phyloP scores from a whole-genome alignment of 805 yeast genomes.

The Priceomyces carsonii region DNA sequence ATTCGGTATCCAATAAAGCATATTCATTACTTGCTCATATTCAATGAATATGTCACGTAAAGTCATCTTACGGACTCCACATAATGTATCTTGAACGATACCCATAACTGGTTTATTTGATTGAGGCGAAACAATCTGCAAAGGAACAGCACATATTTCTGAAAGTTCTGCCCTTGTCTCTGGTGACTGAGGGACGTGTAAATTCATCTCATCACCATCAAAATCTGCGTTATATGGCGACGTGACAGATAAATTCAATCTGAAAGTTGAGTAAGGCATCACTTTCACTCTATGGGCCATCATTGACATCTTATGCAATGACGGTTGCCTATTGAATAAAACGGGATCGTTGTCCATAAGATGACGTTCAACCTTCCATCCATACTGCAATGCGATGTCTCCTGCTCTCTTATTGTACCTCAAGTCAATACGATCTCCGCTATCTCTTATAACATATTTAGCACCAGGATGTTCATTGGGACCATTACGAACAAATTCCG shows the following conservation, averaged over 20 bases:
- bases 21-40: conserved; percentile 93
- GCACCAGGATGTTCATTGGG: conserved; percentile 99
- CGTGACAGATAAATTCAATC: conserved; percentile 94
- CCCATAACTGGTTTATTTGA: conserved; percentile 99
- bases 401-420: conserved; percentile 98
- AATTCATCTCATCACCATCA: conserved; percentile 99
- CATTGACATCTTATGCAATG: conserved; percentile 99
- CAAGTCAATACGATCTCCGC: conserved; percentile 97
- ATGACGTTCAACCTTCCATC: conserved; percentile 99
- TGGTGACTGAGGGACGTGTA: conserved; percentile 98
- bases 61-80: conserved; percentile 97
- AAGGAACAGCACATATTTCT: conserved; percentile 94
- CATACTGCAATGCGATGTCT: conserved; percentile 95
- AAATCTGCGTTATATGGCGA: conserved; percentile 99
- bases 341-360: conserved; percentile 98
- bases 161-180: conserved; percentile 96
- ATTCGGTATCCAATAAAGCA: conserved; percentile 95
- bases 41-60: conserved; percentile 85
- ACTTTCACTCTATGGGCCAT: conserved; percentile 99
- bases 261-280: conserved; percentile 97
- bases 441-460: conserved; percentile 94
- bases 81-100: conserved; percentile 96
- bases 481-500: conserved; percentile 94
- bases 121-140: conserved; percentile 97
- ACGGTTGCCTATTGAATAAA: conserved; percentile 97